Evolutionary conservation across 78 protist species (phyloP).

Genomic region (Creolimax fragrantissima): DNA sequence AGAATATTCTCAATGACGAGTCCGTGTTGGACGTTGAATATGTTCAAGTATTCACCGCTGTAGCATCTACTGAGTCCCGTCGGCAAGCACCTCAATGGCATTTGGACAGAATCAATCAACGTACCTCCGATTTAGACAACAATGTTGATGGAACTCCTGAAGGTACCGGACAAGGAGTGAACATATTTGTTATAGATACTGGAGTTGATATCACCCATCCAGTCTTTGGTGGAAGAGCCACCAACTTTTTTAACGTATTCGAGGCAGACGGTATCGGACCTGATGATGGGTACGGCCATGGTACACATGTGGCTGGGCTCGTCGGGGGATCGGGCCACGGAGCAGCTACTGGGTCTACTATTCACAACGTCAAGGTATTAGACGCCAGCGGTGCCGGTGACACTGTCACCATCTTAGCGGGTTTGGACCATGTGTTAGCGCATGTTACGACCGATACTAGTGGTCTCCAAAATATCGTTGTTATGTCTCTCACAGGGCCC

Average conservation of each 20-base stretch:
- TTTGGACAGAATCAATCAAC: not conserved
- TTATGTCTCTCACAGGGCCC: not conserved
- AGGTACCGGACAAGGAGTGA: not conserved
- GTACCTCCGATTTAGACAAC: not conserved
- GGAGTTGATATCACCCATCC: not conserved
- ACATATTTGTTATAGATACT: not conserved
- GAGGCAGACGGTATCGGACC: not conserved
- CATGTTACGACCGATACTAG: not conserved
- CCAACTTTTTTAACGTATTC: not conserved
- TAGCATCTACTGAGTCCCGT: too few species aligned
- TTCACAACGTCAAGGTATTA: not conserved
- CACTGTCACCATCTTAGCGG: not conserved
- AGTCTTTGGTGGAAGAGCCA: not conserved
- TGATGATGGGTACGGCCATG: conserved; percentile 9
- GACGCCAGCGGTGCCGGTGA: not conserved
- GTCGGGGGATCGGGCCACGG: not conserved
- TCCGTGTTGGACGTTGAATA: not conserved
- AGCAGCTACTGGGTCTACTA: not conserved
- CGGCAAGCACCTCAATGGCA: not conserved
- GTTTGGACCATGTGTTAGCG: not conserved
- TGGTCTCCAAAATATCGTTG: not conserved
- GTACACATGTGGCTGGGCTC: not conserved
- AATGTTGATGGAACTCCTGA: not conserved
- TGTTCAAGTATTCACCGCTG: not conserved
- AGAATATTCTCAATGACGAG: not conserved